A percentile compares a stretch with the other conserved stretches of the same genome.
phyloP scores from a whole-genome alignment of 805 yeast species.

The Isabelozyma gotoi region DNA sequence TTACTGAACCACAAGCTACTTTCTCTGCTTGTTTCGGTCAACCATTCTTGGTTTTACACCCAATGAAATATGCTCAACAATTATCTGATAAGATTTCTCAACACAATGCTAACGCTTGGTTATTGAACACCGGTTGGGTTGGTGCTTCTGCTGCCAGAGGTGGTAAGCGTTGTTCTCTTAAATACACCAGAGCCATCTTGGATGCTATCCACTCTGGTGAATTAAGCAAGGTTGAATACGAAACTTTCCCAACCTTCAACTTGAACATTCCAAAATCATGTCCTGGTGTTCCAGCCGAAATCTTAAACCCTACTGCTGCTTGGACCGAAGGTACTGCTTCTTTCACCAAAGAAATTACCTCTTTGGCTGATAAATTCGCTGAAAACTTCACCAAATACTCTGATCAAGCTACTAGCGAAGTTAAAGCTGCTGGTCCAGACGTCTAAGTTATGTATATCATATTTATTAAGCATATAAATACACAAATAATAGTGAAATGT shows the following conservation, averaged over 20 bases:
- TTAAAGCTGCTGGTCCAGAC: slow-evolving; percentile 88
- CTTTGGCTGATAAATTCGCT: slow-evolving; percentile 73
- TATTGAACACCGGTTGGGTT: slow-evolving; percentile 98
- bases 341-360: slow-evolving; percentile 42
- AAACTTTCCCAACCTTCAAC: slow-evolving; percentile 82
- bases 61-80: slow-evolving; percentile 97
- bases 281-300: slow-evolving; percentile 77
- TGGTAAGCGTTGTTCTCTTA: slow-evolving; percentile 96
- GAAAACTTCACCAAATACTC: slow-evolving; percentile 87
- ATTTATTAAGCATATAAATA: not conserved
- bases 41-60: slow-evolving; percentile 97
- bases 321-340: slow-evolving; percentile 57
- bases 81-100: slow-evolving; percentile 86
- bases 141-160: slow-evolving; percentile 91
- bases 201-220: slow-evolving; percentile 94
- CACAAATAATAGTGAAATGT: not conserved
- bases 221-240: slow-evolving; percentile 76
- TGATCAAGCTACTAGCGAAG: slow-evolving; percentile 80
- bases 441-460: slow-evolving; percentile 16
- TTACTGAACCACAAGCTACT: slow-evolving; percentile 96
- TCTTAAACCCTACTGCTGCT: slow-evolving; percentile 82
- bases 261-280: slow-evolving; percentile 81
- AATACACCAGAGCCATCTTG: slow-evolving; percentile 94
- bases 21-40: slow-evolving; percentile 99
- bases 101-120: slow-evolving; percentile 92